These are phyloP conservation scores for Colletotrichum cuscutae DNA, from an alignment of 2,329 filamentous ascomycete genomes.

Conservation along the genomic window DNA sequence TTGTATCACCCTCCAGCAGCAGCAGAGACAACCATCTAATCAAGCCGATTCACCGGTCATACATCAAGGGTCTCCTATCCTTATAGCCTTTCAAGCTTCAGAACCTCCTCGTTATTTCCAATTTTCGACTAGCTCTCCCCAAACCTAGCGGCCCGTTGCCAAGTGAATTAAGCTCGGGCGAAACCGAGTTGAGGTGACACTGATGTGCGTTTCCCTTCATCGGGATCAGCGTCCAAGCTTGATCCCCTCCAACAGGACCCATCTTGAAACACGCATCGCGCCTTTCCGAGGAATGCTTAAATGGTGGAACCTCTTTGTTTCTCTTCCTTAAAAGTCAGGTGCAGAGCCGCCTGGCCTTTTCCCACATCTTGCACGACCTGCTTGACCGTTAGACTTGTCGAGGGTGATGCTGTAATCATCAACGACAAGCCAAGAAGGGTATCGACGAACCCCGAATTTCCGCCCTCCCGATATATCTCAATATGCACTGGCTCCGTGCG, in stretches of 20 bases:
- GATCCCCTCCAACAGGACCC: constrained; percentile 15
- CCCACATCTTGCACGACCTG: background rate
- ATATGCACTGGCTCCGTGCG: constrained; percentile 18
- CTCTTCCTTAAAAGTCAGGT: constrained; percentile 3
- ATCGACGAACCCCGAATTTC: background rate
- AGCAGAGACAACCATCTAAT: background rate
- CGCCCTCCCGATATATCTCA: background rate
- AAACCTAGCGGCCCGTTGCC: background rate
- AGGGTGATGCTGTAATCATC: constrained; percentile 4
- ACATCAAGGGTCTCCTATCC: background rate
- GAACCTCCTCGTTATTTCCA: too few relatives aligned
- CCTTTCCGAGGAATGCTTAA: constrained; percentile 26
- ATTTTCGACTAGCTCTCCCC: background rate
- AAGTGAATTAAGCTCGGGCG: constrained; percentile 15
- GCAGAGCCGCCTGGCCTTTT: background rate
- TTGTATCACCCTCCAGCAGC: background rate
- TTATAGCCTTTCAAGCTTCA: background rate
- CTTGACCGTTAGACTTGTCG: background rate
- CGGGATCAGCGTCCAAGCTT: constrained; percentile 24
- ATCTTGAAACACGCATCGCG: constrained; percentile 32
- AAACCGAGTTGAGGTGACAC: constrained; percentile 23
- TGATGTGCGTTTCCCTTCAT: constrained; percentile 11
- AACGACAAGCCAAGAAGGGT: background rate
- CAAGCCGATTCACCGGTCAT: background rate
- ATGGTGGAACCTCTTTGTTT: background rate